phyloP scores from a whole-genome alignment of 2,329 filamentous ascomycete species.

The Aspergillus sp. region DNA sequence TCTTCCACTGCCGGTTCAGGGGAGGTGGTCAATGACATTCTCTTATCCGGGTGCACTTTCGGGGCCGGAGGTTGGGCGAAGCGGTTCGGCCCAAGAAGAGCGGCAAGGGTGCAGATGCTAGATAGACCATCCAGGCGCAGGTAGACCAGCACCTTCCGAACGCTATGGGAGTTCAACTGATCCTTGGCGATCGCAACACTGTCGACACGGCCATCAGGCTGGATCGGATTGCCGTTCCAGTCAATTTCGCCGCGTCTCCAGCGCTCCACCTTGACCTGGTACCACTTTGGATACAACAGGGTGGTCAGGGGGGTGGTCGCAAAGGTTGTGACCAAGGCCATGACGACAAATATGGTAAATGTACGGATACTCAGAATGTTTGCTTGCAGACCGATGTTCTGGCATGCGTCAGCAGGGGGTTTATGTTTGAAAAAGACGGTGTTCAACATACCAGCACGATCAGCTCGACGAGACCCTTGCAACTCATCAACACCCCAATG shows the following conservation, averaged over 20 bases:
- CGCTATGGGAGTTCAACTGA: constrained; percentile 51
- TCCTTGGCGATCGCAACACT: constrained; percentile 43
- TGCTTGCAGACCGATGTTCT: constrained; percentile 80
- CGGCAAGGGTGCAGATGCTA: constrained; percentile 77
- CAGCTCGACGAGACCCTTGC: constrained; percentile 90
- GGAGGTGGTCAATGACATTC: constrained; percentile 11
- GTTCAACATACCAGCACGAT: constrained; percentile 75
- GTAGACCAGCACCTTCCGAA: constrained; percentile 73
- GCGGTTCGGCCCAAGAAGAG: constrained; percentile 65
- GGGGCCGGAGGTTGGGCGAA: constrained; percentile 30
- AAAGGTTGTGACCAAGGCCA: constrained; percentile 86
- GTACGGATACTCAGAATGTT: constrained; percentile 76
- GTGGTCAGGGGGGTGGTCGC: constrained; percentile 74
- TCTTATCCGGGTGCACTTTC: constrained; percentile 34
- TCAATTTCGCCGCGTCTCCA: constrained; percentile 87
- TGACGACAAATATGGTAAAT: constrained; percentile 93
- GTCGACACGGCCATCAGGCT: constrained; percentile 43
- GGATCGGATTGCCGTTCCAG: constrained; percentile 68
- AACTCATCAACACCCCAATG: constrained; percentile 91
- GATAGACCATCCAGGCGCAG: constrained; percentile 83
- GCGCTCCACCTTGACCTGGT: constrained; percentile 69
- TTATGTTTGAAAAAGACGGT: no score
- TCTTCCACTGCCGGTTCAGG: constrained; percentile 25
- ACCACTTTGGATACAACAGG: constrained; percentile 73
- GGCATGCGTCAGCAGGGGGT: background rate